A percentile compares a stretch with the other conserved stretches of the same genome.
phyloP scores from a whole-genome alignment of 768 basidiomycete genomes.

The Austroboletus eburneus region DNA sequence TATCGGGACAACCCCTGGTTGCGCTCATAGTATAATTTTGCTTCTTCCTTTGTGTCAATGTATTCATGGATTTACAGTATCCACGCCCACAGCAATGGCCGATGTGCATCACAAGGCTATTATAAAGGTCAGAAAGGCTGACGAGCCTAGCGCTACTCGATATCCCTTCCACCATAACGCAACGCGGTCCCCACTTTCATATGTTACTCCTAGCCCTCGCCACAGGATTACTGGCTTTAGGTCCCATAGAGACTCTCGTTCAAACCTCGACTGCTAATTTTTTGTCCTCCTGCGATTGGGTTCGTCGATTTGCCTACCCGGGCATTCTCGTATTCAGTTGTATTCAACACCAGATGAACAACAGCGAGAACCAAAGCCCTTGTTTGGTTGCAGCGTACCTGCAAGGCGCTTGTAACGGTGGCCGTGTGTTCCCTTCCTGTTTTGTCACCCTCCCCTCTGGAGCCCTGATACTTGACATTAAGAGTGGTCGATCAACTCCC shows the following conservation, averaged over 20 bases:
- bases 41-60: no score
- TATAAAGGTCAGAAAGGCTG: conserved; percentile 11
- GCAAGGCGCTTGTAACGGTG: conserved; percentile 38
- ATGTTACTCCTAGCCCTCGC: conserved; percentile 16
- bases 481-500: conserved; percentile 38
- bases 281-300: conserved; percentile 24
- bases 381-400: conserved; percentile 44
- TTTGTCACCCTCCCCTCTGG: conserved; percentile 6
- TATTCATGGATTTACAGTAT: no score
- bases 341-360: conserved; percentile 27
- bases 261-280: conserved; percentile 25
- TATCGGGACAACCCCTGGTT: no score
- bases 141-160: no score
- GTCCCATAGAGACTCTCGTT: conserved; percentile 15
- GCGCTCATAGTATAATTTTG: no score
- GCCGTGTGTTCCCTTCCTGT: conserved; percentile 32
- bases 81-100: background rate
- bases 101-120: background rate
- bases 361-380: conserved; percentile 45
- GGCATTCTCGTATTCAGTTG: background rate
- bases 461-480: background rate
- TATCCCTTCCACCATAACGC: conserved; percentile 11
- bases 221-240: conserved; percentile 12
- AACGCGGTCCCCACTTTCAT: conserved; percentile 5
- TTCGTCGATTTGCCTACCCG: conserved; percentile 4